Percentiles rank a stretch among this genome's conserved stretches.
Conservation (phyloP, 305 asterid species). For the Euphrasia arctica region DNA sequence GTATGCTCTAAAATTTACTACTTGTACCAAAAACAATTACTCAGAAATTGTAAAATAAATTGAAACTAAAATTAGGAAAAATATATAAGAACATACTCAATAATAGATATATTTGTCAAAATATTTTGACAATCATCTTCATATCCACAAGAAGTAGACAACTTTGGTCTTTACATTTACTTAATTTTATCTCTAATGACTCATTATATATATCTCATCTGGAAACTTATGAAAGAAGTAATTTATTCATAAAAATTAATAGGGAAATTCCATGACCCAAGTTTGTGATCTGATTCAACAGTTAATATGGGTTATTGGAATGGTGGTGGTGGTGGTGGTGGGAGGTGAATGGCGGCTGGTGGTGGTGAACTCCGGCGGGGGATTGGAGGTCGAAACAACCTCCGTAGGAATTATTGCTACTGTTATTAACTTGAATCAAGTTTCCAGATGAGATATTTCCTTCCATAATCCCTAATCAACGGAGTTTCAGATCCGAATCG, state of each 20-base stretch:
- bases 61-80: no score
- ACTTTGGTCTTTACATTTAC: neutral
- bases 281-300: no score
- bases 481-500: neutral
- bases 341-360: constrained; percentile 33
- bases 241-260: no score
- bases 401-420: constrained; percentile 37
- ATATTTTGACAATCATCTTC: neutral
- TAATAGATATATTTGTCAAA: no score
- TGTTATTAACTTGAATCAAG: constrained; percentile 38
- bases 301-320: constrained; percentile 23
- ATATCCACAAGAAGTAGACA: neutral
- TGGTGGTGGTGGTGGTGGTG: constrained; percentile 33
- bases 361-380: constrained; percentile 44
- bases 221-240: no score
- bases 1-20: no score
- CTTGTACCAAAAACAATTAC: no score
- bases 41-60: no score
- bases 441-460: constrained; percentile 47
- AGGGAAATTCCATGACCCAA: no score
- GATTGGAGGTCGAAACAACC: constrained; percentile 58
- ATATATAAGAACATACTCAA: no score
- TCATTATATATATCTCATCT: no score
- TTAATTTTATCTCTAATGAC: constrained; percentile 1
- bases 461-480: constrained; percentile 34